Percentiles rank a stretch among this genome's conserved stretches.
phyloP scores from a whole-genome alignment of 257 asterid species.

The Capsicum chinense region DNA sequence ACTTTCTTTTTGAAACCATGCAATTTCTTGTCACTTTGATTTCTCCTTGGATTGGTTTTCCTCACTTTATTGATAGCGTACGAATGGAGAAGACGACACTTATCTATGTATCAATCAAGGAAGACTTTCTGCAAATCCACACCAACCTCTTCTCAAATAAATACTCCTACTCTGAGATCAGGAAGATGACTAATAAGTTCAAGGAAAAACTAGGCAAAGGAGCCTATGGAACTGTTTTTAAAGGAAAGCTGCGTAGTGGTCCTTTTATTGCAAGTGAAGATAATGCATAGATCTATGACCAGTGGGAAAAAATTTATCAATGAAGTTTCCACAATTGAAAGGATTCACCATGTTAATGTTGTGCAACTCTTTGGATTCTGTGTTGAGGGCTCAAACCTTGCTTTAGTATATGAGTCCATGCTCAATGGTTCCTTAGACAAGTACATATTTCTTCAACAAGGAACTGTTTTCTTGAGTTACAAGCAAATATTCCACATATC shows the following conservation, averaged over 20 bases:
- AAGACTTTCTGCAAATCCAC: constrained; percentile 45
- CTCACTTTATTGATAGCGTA: constrained; percentile 39
- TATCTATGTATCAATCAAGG: constrained; percentile 42
- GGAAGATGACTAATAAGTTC: constrained; percentile 54
- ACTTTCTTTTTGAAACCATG: too few relatives aligned
- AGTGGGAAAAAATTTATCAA: constrained; percentile 48
- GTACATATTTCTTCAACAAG: constrained; percentile 30
- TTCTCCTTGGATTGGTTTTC: constrained; percentile 42
- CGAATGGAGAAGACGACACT: constrained; percentile 37
- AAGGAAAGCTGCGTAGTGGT: constrained; percentile 58
- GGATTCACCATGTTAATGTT: constrained; percentile 49
- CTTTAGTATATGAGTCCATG: constrained; percentile 49
- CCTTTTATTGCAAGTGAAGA: constrained; percentile 51
- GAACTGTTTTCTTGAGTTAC: constrained; percentile 35
- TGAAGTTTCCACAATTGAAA: constrained; percentile 46
- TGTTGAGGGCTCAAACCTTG: constrained; percentile 45
- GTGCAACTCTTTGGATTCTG: constrained; percentile 58
- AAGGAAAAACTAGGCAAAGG: constrained; percentile 56
- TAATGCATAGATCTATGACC: constrained; percentile 38
- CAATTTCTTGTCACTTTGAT: constrained; percentile 27
- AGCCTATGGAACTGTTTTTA: constrained; percentile 51
- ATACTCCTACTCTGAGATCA: constrained; percentile 48
- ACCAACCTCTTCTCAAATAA: constrained; percentile 46
- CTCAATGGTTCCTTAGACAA: constrained; percentile 53
- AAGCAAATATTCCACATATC: constrained; percentile 47